These are phyloP conservation scores for Penium margaritaceum DNA, from an alignment of 139 green algal genomes.

Conservation along the genomic window DNA sequence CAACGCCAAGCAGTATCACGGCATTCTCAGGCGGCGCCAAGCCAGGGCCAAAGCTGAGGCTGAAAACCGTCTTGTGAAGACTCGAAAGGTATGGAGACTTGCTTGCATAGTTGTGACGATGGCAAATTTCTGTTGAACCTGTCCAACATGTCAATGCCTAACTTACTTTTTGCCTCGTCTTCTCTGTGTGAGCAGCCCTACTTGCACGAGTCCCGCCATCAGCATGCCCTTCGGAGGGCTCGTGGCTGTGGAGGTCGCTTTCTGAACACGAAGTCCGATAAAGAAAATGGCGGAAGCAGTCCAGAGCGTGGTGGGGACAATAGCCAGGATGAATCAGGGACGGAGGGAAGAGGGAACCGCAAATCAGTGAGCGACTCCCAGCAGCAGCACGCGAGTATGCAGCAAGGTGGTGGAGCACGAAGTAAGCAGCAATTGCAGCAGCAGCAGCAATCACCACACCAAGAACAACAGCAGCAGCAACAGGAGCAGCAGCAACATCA, in stretches of 20 bases:
- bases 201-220: constrained; percentile 65
- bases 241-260: constrained; percentile 62
- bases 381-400: background rate
- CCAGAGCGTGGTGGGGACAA: background rate
- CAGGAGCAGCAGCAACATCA: background rate
- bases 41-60: constrained; percentile 57
- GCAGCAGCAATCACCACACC: too few species aligned
- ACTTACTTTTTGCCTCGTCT: background rate
- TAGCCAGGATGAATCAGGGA: background rate
- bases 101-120: background rate
- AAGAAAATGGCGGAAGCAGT: constrained; percentile 3
- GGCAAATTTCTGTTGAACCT: too few species aligned
- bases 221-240: constrained; percentile 57
- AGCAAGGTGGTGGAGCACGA: background rate
- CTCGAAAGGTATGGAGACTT: constrained; percentile 38
- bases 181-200: constrained; percentile 51
- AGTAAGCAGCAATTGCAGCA: background rate
- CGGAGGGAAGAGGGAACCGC: background rate
- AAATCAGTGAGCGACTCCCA: too few species aligned
- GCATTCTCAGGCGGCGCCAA: constrained; percentile 57
- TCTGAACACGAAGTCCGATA: constrained; percentile 50
- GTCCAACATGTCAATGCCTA: too few species aligned
- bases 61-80: constrained; percentile 60
- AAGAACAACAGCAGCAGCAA: too few species aligned
- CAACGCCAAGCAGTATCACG: constrained; percentile 73